Evolutionary conservation across 805 yeast genomes (phyloP), one percentile per base, ranked within the genome.

Genomic region (Candida qinlingensis): DNA sequence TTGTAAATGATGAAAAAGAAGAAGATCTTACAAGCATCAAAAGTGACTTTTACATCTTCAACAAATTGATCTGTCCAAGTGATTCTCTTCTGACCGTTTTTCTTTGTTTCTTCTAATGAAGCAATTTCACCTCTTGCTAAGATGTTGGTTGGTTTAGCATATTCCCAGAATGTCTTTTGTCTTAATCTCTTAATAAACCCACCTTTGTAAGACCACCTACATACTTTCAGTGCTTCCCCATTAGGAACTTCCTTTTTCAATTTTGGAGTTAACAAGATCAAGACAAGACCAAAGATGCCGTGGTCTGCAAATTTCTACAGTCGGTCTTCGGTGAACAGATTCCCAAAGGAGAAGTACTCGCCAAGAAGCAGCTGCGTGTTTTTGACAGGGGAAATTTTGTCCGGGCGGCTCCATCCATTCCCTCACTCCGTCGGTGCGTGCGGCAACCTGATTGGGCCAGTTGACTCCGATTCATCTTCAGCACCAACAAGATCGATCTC

Each of bases 1-100:
- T 83, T 88, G 71, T 80, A 85, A 45, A 85, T 71, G 31, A 90
- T 87, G 64, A 75, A 84, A 67, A 79, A 81, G 10, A 75, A 62
- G 60, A 85, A 85, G 42, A 85, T 87, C 63, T 80, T 80, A 73
- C 90, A 85, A 37, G 89, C 90, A 48, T 70, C 68, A 45, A 85
- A 46, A 7, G 90, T 75, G 55, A 87, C 76, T 43, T 62, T 64
- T 41, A 84, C 83, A 70, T 85, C 90, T 49, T 84, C 89, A 34
- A 85, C 89, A 57, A 84, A 84, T 49, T 72, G 69, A 60, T 84
- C 87, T 42, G 71, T 62, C 91, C 91, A 85, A 39, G 70, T 68
- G 31, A 55, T 35, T 26, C 26, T 51, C 31, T 46, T 48, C 4
- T 41, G 13, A 12, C 64, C 69, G 5, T 63, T 59, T 9, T 47